Percentiles rank a stretch among this genome's conserved stretches.
phyloP scores from a whole-genome alignment of 148 eudicot genomes.

The Cornus controversa region DNA sequence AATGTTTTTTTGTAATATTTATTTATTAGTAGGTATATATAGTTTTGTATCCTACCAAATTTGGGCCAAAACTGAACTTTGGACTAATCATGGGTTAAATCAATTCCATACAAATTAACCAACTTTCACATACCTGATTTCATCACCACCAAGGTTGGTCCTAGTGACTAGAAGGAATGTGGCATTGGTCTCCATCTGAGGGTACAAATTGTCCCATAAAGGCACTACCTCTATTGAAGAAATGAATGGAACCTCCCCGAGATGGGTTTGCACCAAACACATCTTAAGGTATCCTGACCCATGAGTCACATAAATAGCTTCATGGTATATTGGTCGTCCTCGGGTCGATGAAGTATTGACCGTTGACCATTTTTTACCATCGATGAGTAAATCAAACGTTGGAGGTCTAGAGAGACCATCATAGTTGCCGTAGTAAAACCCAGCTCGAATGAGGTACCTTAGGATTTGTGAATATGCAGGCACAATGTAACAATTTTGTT shows the following conservation, averaged over 20 bases:
- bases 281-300: not conserved
- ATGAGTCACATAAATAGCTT: not conserved
- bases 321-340: not conserved
- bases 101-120: too few species aligned
- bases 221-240: slow-evolving; percentile 3
- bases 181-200: slow-evolving; percentile 2
- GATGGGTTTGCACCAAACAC: not conserved
- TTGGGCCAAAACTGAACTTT: too few species aligned
- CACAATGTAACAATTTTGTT: slow-evolving; percentile 9
- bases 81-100: too few species aligned
- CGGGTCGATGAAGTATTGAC: not conserved
- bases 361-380: slow-evolving; percentile 3
- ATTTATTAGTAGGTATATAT: too few species aligned
- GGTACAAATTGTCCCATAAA: not conserved
- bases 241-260: slow-evolving; percentile 5
- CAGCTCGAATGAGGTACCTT: slow-evolving; percentile 7
- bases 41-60: too few species aligned
- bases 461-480: not conserved
- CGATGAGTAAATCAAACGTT: slow-evolving; percentile 14
- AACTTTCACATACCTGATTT: slow-evolving; percentile 1
- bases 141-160: slow-evolving; percentile 11
- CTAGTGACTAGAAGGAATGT: not conserved
- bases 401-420: slow-evolving; percentile 14
- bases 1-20: too few species aligned
- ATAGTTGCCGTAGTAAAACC: slow-evolving; percentile 21